Evolutionary conservation across 352 stramenopile species (phyloP).

Genomic region (Globisporangium lucens): DNA sequence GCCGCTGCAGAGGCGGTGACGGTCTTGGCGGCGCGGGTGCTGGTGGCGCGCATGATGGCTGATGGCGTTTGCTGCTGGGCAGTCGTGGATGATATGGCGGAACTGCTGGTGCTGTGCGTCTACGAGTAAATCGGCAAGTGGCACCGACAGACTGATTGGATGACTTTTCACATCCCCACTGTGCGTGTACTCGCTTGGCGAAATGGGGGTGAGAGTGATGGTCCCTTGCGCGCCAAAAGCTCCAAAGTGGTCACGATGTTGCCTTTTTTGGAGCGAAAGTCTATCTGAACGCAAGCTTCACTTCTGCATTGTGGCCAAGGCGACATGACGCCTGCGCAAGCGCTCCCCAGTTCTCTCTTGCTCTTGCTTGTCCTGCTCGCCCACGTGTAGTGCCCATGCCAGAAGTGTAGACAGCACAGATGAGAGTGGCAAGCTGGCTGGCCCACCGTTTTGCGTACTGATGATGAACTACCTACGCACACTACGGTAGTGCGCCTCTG

Average conservation of each 20-base stretch:
- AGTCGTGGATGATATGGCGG: no score
- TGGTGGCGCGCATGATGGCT: background rate
- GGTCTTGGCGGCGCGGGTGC: slow-evolving; percentile 4
- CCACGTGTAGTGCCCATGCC: no score
- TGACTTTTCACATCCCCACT: no score
- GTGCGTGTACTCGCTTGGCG: no score
- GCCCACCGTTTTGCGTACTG: no score
- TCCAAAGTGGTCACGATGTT: background rate
- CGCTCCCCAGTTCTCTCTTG: background rate
- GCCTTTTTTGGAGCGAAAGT: slow-evolving; percentile 12
- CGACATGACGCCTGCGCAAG: background rate
- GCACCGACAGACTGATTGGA: background rate
- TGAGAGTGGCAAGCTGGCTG: no score
- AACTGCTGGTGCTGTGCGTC: background rate
- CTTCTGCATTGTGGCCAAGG: background rate
- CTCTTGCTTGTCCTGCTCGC: background rate
- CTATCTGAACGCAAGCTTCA: background rate
- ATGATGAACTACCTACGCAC: no score
- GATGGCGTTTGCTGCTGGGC: background rate
- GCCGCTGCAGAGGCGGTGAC: background rate
- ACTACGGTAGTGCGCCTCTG: no score
- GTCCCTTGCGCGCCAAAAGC: slow-evolving; percentile 10
- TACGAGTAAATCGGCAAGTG: background rate
- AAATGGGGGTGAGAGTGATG: slow-evolving; percentile 7
- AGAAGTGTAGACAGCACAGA: no score